These are phyloP conservation scores for Calocybe gangraenosa DNA, from an alignment of 768 basidiomycete species.

Conservation along the genomic window DNA sequence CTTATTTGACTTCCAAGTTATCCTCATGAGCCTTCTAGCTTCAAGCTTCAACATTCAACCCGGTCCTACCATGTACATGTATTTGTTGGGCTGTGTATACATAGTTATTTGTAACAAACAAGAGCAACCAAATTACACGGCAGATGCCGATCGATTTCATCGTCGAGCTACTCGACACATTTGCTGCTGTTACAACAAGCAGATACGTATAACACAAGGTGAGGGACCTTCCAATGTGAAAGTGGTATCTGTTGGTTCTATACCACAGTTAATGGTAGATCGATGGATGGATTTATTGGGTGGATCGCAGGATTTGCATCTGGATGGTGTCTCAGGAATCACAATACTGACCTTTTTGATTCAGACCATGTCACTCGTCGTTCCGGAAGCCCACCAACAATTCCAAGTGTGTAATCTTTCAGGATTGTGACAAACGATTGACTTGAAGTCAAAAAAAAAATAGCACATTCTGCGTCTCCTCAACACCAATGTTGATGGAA, in stretches of 20 bases:
- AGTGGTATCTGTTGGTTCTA: not conserved
- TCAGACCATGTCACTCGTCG: slow-evolving; percentile 86
- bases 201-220: slow-evolving; percentile 8
- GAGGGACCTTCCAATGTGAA: slow-evolving; percentile 1
- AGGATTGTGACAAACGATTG: not conserved
- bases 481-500: slow-evolving; percentile 99
- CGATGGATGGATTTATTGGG: slow-evolving; percentile 13
- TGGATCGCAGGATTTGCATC: slow-evolving; percentile 16
- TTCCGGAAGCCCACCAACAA: slow-evolving; percentile 92
- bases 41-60: too few species aligned
- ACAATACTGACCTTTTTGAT: slow-evolving; percentile 18
- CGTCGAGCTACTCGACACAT: too few species aligned
- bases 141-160: slow-evolving; percentile 12
- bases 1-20: slow-evolving; percentile 25
- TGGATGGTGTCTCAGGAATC: slow-evolving; percentile 13
- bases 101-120: slow-evolving; percentile 5
- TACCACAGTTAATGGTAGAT: not conserved
- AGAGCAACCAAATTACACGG: slow-evolving; percentile 10
- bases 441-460: slow-evolving; percentile 8
- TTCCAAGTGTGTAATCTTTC: slow-evolving; percentile 67
- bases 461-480: slow-evolving; percentile 99
- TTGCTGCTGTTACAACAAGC: too few species aligned
- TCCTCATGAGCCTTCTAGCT: not conserved
- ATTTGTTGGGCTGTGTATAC: not conserved
- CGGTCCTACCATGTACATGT: too few species aligned